Evolutionary conservation across 441 rosid species (phyloP), one percentile per base, ranked within the genome.

Genomic region (Bruguiera hainesii): DNA sequence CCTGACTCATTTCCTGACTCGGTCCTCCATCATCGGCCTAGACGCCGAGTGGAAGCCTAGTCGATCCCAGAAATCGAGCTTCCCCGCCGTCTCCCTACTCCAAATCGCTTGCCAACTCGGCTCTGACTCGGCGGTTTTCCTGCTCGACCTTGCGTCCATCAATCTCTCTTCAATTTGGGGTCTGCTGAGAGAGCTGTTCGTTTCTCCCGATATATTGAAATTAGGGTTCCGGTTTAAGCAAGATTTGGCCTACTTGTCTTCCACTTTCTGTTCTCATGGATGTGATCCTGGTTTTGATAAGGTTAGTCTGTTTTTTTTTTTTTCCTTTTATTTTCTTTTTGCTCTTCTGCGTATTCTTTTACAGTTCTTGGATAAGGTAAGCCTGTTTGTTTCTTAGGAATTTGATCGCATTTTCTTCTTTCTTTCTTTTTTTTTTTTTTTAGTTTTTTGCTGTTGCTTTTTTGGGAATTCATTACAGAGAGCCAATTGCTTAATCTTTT

Each of bases 31-130:
- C 82, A 73, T 90, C 46, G 92, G 77, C 0, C 87, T 90, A 64
- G 97, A 90, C 71, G 98, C 96, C 19, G 97, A 93, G 50, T 90
- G 98, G 97, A 90, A 86, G 65, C 97, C 95, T 31, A 42, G 56
- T 49, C 82, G 79, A 26, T 52, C 67, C 21, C 79, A 30, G 18
- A 73, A 63, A 7, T 72, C 85, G 53, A 63, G 79, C 51, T 87
- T 86, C 67, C 97, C 98, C 2, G 77, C 74, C 1, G 94, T 93
- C 29, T 67, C 93, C 9, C 96, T 90, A 58, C 94, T 90, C 66
- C 94, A 90, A 77, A 78, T 90, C 76, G 92, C 92, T 1, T 93
- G 96, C 50, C 86, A 79, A 64, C 79, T 46, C 42, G 72, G 73
- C 31, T 37, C 67, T 25, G 84, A 69, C 59, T 78, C 85, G 10